Evolutionary conservation across 306 rosid genomes (phyloP), one percentile per base, ranked within the genome.

Genomic region (Ceratonia siliqua): DNA sequence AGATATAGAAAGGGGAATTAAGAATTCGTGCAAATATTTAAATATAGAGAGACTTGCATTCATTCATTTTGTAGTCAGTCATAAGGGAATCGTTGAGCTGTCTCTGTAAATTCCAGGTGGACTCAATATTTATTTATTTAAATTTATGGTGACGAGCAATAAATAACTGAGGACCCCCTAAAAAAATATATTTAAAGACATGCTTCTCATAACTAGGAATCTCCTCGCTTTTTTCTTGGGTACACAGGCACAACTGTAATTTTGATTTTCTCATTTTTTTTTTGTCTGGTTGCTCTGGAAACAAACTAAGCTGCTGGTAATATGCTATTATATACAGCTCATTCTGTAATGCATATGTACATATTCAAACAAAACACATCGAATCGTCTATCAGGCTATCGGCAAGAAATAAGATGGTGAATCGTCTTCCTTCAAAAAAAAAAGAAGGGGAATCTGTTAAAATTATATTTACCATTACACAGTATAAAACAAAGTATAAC

Each of bases 41-140:
- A 36, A 75, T 76, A 85, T 80, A 79, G 81, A 56, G 76, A 43
- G 68, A 49, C 79, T 67, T 73, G 79, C 43, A 69, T 84, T 79
- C 91, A 86, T 90, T 86, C 87, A 75, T 88, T 87, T 87, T 88
- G 89, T 90, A 79, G 88, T 84, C 62, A 81, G 77, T 74, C 84
- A 81, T 82, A 83, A 83, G 59, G 80, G 83, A 63, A 68, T 63
- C 84, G 43, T 58, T 74, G 81, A 74, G 82, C 59, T 79, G 79
- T 81, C 35, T 84, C 25, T 79, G 85, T 88, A 84, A 70, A 71
- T 81, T 72, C 39, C 43, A 39, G 35, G 30, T 61, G 75, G 79
- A 75, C 79, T 64, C 69, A 13, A 55, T 65, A 27, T 74, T n/a
- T n/a, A n/a, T n/a, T n/a, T n/a, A n/a, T n/a, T n/a, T n/a, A n/a